A percentile compares a stretch with the other conserved stretches of the same genome.
Evolutionary conservation across 2,329 filamentous ascomycete species (phyloP).

Genomic region (Clarireedia homoeocarpa): DNA sequence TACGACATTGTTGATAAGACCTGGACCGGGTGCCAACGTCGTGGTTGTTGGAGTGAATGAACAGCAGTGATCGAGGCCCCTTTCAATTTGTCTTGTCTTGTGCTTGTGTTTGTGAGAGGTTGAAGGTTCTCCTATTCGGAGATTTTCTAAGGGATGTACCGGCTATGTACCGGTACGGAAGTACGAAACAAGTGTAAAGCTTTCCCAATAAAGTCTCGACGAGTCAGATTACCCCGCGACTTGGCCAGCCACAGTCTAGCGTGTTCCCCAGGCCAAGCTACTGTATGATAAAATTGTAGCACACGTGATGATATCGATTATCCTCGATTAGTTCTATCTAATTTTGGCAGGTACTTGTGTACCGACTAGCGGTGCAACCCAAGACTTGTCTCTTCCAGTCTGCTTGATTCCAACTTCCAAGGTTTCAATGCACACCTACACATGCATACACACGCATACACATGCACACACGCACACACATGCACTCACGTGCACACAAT

Average conservation of each 20-base stretch:
- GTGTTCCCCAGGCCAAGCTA: background rate
- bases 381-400: too few species aligned
- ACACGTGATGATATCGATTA: background rate
- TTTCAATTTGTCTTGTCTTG: background rate
- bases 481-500: too few species aligned
- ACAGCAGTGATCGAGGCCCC: background rate
- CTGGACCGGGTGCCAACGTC: background rate
- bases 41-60: background rate
- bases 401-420: too few species aligned
- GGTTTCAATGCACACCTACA: too few species aligned
- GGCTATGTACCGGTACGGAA: too few species aligned
- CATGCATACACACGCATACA: too few species aligned
- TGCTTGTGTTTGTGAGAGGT: background rate
- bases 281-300: background rate
- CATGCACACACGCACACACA: too few species aligned
- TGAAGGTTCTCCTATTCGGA: background rate
- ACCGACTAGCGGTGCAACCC: too few species aligned
- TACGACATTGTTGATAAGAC: slow-evolving; percentile 1
- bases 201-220: background rate
- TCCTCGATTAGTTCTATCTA: too few species aligned
- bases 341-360: too few species aligned
- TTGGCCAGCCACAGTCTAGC: background rate
- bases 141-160: background rate
- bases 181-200: background rate
- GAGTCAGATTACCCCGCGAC: slow-evolving; percentile 1